Conservation (phyloP, 345 rosid genomes). For the Bruguiera gymnorhiza region DNA sequence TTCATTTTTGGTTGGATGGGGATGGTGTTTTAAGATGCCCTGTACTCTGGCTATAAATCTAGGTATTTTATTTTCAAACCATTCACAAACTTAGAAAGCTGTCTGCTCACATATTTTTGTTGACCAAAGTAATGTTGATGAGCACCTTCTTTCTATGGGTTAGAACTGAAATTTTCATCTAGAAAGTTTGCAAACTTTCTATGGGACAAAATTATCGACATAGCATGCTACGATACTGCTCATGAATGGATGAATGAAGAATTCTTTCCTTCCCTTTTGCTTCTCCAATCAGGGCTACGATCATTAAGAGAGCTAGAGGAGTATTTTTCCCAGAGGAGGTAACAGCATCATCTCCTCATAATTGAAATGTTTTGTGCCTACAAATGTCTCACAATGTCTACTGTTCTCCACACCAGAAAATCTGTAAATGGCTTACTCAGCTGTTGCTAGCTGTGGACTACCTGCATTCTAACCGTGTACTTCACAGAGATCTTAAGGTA, state of each 20-base stretch:
- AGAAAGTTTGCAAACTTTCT: not conserved
- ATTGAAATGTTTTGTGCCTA: not conserved
- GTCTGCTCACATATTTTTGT: not conserved
- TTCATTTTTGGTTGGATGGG: too few relatives aligned
- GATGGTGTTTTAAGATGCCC: not conserved
- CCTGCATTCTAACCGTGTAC: slow-evolving; percentile 90
- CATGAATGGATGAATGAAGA: slow-evolving; percentile 1
- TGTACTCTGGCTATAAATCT: not conserved
- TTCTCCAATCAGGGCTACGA: slow-evolving; percentile 54
- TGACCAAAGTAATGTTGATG: too few relatives aligned
- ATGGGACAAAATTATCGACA: not conserved
- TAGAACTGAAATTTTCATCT: not conserved
- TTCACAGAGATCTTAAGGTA: slow-evolving; percentile 96
- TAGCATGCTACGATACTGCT: not conserved
- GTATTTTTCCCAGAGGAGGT: slow-evolving; percentile 82
- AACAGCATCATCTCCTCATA: slow-evolving; percentile 13
- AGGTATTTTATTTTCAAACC: not conserved
- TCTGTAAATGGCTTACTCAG: slow-evolving; percentile 95
- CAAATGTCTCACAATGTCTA: not conserved
- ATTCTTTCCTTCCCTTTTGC: slow-evolving; percentile 4
- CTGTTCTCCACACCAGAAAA: slow-evolving; percentile 48
- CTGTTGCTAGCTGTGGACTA: slow-evolving; percentile 91
- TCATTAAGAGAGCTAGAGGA: slow-evolving; percentile 85
- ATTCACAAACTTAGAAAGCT: not conserved
- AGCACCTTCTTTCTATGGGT: too few relatives aligned